A percentile compares a stretch with the other conserved stretches of the same genome.
phyloP scores from a whole-genome alignment of 2,329 filamentous ascomycete genomes.

The Talaromyces sp. region DNA sequence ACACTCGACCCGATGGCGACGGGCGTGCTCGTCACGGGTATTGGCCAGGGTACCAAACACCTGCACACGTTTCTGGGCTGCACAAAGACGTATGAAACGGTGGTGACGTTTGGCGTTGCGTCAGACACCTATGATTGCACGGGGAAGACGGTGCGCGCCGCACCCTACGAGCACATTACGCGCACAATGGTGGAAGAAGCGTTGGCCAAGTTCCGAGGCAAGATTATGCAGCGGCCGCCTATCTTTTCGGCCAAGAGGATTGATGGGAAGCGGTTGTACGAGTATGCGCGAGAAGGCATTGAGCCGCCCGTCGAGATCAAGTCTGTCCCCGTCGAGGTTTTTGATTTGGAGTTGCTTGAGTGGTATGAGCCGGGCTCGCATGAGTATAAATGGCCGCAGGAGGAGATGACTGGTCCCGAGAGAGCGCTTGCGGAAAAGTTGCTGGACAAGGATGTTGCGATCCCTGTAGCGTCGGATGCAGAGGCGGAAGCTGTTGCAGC shows the following conservation, averaged over 20 bases:
- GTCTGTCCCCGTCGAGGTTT: slow-evolving; percentile 70
- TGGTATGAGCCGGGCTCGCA: slow-evolving; percentile 80
- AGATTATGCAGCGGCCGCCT: slow-evolving; percentile 83
- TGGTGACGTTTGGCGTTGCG: slow-evolving; percentile 82
- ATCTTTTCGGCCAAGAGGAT: slow-evolving; percentile 91
- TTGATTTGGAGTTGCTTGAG: slow-evolving; percentile 72
- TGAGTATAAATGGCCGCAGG: slow-evolving; percentile 69
- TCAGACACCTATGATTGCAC: slow-evolving; percentile 89
- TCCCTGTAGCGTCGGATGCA: slow-evolving; percentile 16
- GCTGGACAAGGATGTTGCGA: slow-evolving; percentile 33
- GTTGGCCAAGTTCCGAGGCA: slow-evolving; percentile 67
- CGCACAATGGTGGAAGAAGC: slow-evolving; percentile 71
- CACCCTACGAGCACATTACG: slow-evolving; percentile 75
- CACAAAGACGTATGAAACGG: slow-evolving; percentile 88
- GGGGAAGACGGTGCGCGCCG: slow-evolving; percentile 74
- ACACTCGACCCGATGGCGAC: slow-evolving; percentile 93
- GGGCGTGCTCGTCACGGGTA: slow-evolving; percentile 81
- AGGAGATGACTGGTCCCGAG: slow-evolving; percentile 71
- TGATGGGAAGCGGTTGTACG: slow-evolving; percentile 89
- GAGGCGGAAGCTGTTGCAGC: slow-evolving; percentile 22
- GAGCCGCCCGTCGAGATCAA: slow-evolving; percentile 80
- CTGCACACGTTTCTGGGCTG: slow-evolving; percentile 75
- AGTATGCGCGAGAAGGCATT: slow-evolving; percentile 88
- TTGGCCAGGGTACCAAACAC: slow-evolving; percentile 81
- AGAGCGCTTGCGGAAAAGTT: slow-evolving; percentile 70